These are phyloP conservation scores for Syzygium aromaticum DNA, from an alignment of 345 rosid genomes.

Conservation along the genomic window DNA sequence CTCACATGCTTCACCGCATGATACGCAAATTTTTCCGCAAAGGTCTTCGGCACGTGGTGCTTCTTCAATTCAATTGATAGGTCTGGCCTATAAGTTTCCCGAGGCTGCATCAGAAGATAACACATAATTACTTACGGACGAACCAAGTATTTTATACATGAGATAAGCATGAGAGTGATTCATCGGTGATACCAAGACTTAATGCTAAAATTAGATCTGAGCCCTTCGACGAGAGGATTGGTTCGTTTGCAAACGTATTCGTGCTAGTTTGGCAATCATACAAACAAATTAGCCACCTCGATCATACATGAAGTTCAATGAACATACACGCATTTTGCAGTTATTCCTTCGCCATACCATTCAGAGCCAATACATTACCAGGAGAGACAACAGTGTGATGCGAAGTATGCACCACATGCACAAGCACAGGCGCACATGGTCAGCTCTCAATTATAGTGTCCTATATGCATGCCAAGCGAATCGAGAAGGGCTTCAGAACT, in stretches of 20 bases:
- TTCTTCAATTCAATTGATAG: slow-evolving; percentile 56
- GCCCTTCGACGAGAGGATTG: background rate
- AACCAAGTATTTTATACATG: background rate
- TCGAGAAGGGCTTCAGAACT: background rate
- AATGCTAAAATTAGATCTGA: background rate
- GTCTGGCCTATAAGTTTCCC: slow-evolving; percentile 59
- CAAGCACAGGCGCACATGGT: too few relatives aligned
- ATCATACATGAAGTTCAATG: too few relatives aligned
- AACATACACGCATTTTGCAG: too few relatives aligned
- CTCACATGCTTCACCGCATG: slow-evolving; percentile 56
- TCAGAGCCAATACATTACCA: too few relatives aligned
- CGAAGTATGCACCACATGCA: too few relatives aligned
- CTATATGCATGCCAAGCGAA: background rate
- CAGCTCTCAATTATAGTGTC: too few relatives aligned
- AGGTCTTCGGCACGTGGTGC: slow-evolving; percentile 55
- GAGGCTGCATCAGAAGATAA: slow-evolving; percentile 38
- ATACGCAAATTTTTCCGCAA: slow-evolving; percentile 60
- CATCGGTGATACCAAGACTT: background rate
- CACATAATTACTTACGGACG: background rate
- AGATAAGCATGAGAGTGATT: background rate
- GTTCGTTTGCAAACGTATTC: background rate
- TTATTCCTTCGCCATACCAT: too few relatives aligned
- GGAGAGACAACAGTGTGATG: too few relatives aligned
- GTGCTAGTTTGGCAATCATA: background rate
- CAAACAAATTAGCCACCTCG: too few relatives aligned